Base-by-base conservation (phyloP, 2,329 filamentous ascomycete genomes). In the Decorospora gaudefroyi region DNA sequence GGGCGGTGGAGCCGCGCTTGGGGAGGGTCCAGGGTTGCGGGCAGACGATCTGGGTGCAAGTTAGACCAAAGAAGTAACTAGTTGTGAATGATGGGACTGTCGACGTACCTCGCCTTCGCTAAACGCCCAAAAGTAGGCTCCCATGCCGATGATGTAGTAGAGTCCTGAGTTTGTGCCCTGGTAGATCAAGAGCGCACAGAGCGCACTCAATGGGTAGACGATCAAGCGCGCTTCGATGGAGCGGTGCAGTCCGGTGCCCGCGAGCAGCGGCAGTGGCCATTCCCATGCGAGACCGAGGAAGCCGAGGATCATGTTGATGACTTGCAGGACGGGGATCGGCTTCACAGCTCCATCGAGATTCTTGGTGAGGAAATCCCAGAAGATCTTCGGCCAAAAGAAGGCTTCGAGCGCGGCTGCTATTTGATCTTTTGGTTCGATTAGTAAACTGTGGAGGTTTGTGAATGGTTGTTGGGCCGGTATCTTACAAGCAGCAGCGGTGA, bases 341-440 rank as follows among this genome's bases (percentile, higher is more conserved):
- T 87, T 90, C 51, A 97, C 89, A 34, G 87, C 88, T 42, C 77
- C 79, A 67, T 99, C 89, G 60, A 99, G 84, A 61, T 89, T 90
- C 65, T 89, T 90, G 49, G 92, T 96, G 56, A 93, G 74, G 71
- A 96, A 96, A 73, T 99, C 93, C 87, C 88, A 99, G 75, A 99
- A 95, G 67, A 99, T 86, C 72, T 99, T 99, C 57, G 93, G 93
- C 90, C 91, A 99, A 81, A 99, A 92, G 80, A 93, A 96, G 65
- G 83, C 85, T 74, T 95, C 83, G 43, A 99, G 75, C 11, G 87
- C 85, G 49, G 90, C 90, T 48, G 78, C 84, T 53, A 96, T 73
- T 81, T 99, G 93, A 71, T 96, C 90, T 96, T 28, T 7, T 2
- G 7, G 6, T 10, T 11, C 7, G 6, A 23, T 59, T 33, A 58